Evolutionary conservation across 768 basidiomycete species (phyloP).

Genomic region (Naganishia randhawae): DNA sequence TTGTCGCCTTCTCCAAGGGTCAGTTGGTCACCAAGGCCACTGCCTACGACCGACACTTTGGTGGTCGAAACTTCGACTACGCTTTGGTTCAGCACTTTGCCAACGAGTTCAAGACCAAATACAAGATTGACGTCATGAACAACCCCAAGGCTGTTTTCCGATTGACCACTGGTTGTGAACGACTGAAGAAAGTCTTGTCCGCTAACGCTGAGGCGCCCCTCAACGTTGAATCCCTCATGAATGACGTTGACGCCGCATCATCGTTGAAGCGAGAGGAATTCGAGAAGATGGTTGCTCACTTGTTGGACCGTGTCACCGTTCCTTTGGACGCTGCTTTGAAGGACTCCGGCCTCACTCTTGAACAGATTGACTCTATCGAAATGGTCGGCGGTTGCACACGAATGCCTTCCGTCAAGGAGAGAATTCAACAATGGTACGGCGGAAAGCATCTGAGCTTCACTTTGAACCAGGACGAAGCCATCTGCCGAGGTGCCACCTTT

Average conservation of each 20-base stretch:
- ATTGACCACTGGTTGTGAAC: conserved; percentile 79
- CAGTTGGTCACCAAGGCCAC: conserved; percentile 80
- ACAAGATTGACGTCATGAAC: conserved; percentile 91
- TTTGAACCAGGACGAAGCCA: conserved; percentile 95
- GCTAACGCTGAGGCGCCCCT: conserved; percentile 85
- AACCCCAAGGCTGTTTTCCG: conserved; percentile 93
- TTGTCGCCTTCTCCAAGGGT: conserved; percentile 92
- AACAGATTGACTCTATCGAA: conserved; percentile 86
- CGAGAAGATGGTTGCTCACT: conserved; percentile 69
- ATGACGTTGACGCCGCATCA: conserved; percentile 87
- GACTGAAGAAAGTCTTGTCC: conserved; percentile 91
- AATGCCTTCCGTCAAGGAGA: conserved; percentile 81
- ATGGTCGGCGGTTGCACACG: conserved; percentile 91
- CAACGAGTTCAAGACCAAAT: conserved; percentile 87
- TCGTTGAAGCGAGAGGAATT: conserved; percentile 76
- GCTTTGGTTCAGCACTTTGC: conserved; percentile 86
- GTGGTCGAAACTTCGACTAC: conserved; percentile 93
- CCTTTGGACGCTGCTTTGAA: conserved; percentile 75
- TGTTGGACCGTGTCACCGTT: conserved; percentile 70
- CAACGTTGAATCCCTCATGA: conserved; percentile 93
- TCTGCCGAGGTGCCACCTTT: conserved; percentile 93
- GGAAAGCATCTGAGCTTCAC: conserved; percentile 84
- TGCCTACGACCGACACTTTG: conserved; percentile 87
- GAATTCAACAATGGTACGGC: conserved; percentile 76
- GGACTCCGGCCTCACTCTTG: conserved; percentile 73